Conservation (phyloP, 225 moss, liverwort and hornwort genomes). For the Bryoerythrophyllum caledonicum region DNA sequence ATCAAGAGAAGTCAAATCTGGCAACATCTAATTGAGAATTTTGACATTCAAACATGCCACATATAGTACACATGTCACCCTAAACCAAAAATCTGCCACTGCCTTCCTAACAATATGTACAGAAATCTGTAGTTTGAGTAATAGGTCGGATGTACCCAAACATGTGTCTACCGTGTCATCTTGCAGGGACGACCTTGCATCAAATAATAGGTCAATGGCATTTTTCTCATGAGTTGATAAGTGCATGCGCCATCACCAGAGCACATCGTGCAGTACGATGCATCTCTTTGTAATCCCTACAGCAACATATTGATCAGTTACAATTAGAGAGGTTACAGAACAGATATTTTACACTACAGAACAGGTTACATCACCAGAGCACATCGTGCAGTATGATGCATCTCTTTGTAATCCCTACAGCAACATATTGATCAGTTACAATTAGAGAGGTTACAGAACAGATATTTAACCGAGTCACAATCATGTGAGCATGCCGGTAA, state of each 20-base stretch:
- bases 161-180: neutral
- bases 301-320: conserved; percentile 17
- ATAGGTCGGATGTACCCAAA: neutral
- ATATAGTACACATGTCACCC: neutral
- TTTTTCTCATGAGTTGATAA: conserved; percentile 16
- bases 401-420: conserved; percentile 28
- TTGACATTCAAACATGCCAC: neutral
- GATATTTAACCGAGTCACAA: neutral
- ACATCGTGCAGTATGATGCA: conserved; percentile 33
- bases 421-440: conserved; percentile 15
- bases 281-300: conserved; percentile 25
- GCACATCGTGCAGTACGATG: conserved; percentile 39
- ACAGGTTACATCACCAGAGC: conserved; percentile 48
- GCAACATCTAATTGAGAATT: neutral
- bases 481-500: conserved; percentile 1
- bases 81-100: neutral
- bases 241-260: conserved; percentile 42
- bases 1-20: conserved; percentile 3
- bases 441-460: neutral
- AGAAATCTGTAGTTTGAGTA: neutral
- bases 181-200: neutral
- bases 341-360: too few relatives aligned
- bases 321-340: neutral
- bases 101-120: neutral
- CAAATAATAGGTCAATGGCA: neutral